These are phyloP conservation scores for Penicillium sp. DNA, from an alignment of 2,329 filamentous ascomycete species.

Conservation along the genomic window DNA sequence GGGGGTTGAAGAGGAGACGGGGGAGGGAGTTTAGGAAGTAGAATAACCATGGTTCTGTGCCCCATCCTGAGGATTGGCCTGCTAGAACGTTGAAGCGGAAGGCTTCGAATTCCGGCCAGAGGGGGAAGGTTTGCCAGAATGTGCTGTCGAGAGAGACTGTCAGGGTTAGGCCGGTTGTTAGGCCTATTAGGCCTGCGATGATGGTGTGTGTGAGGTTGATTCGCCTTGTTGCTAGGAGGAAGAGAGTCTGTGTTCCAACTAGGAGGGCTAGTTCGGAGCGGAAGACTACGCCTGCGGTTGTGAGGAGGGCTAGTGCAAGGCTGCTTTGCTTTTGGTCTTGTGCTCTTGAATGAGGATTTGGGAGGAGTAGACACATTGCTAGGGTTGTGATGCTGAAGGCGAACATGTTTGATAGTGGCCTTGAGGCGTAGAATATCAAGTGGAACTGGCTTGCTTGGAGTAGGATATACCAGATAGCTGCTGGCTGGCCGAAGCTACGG, in stretches of 20 bases:
- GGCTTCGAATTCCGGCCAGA: slow-evolving; percentile 88
- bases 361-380: slow-evolving; percentile 51
- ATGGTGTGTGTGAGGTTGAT: slow-evolving; percentile 59
- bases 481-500: slow-evolving; percentile 65
- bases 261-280: slow-evolving; percentile 85
- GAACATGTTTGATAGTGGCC: slow-evolving; percentile 95
- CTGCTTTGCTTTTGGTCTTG: slow-evolving; percentile 53
- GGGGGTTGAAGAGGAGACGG: slow-evolving; percentile 78
- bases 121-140: slow-evolving; percentile 76
- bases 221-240: slow-evolving; percentile 59
- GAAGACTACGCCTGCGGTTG: slow-evolving; percentile 79
- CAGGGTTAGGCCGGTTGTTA: slow-evolving; percentile 67
- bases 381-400: slow-evolving; percentile 68
- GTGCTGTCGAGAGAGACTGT: slow-evolving; percentile 83
- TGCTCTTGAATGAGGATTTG: slow-evolving; percentile 34
- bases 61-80: slow-evolving; percentile 83
- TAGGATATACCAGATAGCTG: slow-evolving; percentile 75
- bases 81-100: slow-evolving; percentile 91
- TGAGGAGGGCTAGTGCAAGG: slow-evolving; percentile 71
- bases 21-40: slow-evolving; percentile 83
- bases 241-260: slow-evolving; percentile 65
- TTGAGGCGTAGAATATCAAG: slow-evolving; percentile 84
- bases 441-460: slow-evolving; percentile 88
- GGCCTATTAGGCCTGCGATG: slow-evolving; percentile 64
- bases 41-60: slow-evolving; percentile 78